These are phyloP conservation scores for Arctium lappa DNA, from an alignment of 129 eudicot species.

Conservation along the genomic window DNA sequence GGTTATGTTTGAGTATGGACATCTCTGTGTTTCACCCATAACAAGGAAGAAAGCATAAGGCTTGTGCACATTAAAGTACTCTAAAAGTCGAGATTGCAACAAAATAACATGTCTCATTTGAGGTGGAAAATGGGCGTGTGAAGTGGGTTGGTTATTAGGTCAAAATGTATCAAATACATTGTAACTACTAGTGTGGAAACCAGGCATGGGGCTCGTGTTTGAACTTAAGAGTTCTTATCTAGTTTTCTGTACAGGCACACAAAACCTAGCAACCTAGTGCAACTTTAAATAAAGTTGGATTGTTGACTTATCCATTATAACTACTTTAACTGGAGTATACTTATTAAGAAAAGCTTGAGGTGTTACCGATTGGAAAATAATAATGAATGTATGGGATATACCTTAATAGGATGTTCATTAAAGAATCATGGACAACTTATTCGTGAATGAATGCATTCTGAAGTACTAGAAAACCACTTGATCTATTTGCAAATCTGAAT, in stretches of 20 bases:
- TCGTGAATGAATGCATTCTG: not conserved
- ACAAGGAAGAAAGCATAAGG: not conserved
- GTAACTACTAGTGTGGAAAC: not conserved
- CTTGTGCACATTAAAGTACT: not conserved
- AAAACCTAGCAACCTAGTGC: not conserved
- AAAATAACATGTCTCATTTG: not conserved
- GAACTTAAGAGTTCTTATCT: not conserved
- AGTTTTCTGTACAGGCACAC: not conserved
- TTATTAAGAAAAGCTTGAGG: not conserved
- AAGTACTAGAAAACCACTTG: conserved; percentile 1
- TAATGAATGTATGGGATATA: not conserved
- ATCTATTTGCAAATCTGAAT: not conserved
- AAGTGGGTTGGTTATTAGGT: not conserved
- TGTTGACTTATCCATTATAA: not conserved
- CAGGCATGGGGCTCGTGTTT: not conserved
- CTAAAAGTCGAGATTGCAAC: not conserved
- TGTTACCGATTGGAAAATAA: not conserved
- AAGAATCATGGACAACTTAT: not conserved
- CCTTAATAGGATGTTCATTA: too few relatives aligned
- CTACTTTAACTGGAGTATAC: not conserved
- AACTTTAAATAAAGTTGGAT: not conserved
- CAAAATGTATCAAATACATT: not conserved
- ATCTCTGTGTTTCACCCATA: not conserved
- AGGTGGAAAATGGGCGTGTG: not conserved
- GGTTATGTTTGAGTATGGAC: too few relatives aligned